These are phyloP conservation scores for Termitomyces sp. DNA, from an alignment of 768 basidiomycete species.

Conservation along the genomic window DNA sequence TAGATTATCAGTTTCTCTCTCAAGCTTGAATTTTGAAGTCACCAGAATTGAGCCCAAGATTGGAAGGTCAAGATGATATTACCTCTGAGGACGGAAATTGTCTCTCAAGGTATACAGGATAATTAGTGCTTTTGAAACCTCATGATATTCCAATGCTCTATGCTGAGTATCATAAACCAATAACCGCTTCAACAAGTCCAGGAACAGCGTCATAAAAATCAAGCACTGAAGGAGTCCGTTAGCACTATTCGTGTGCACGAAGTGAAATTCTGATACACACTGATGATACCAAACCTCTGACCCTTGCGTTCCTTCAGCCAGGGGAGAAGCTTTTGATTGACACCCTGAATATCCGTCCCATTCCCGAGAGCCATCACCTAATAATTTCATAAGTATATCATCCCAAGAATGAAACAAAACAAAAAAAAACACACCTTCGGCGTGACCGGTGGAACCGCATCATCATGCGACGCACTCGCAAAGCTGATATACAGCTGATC, in stretches of 20 bases:
- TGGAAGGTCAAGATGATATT: neutral
- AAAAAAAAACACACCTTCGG: slow-evolving; percentile 23
- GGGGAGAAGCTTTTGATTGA: slow-evolving; percentile 38
- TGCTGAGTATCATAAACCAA: slow-evolving; percentile 23
- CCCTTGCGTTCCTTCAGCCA: slow-evolving; percentile 37
- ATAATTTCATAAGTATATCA: slow-evolving; percentile 21
- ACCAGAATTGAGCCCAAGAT: neutral
- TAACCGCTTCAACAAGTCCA: slow-evolving; percentile 39
- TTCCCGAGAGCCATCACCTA: slow-evolving; percentile 41
- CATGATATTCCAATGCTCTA: neutral
- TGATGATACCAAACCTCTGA: slow-evolving; percentile 39
- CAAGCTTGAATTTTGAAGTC: neutral
- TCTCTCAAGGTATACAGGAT: neutral
- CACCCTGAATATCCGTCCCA: slow-evolving; percentile 27
- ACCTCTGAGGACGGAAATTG: neutral
- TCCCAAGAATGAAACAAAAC: neutral
- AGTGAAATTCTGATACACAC: slow-evolving; percentile 23
- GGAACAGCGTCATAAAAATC: slow-evolving; percentile 44
- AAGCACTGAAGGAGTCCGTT: slow-evolving; percentile 26
- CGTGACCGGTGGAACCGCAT: slow-evolving; percentile 26
- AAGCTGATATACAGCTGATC: slow-evolving; percentile 45
- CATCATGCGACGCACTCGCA: slow-evolving; percentile 36
- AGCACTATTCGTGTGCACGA: neutral
- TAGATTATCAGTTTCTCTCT: neutral
- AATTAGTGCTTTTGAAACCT: neutral